A percentile compares a stretch with the other conserved stretches of the same genome.
Conservation (phyloP, 2,329 filamentous ascomycete genomes). For the Pseudogymnoascus sp. region DNA sequence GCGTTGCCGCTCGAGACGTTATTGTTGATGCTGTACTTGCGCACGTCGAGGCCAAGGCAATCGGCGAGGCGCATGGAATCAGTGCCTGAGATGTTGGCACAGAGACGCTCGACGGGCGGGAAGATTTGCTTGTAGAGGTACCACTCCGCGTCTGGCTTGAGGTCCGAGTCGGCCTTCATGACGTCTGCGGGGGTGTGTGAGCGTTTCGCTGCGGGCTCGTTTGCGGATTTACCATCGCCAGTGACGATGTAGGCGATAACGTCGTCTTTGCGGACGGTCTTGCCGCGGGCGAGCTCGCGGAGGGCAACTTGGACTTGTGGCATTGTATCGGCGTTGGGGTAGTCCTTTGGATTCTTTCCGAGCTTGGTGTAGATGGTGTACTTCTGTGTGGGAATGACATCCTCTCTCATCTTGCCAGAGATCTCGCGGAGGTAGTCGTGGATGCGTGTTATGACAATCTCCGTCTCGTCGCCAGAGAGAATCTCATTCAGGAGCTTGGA, state of each 20-base stretch:
- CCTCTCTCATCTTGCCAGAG: constrained; percentile 78
- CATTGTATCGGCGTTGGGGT: constrained; percentile 91
- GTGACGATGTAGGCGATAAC: constrained; percentile 96
- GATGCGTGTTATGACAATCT: constrained; percentile 79
- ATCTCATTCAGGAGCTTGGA: constrained; percentile 87
- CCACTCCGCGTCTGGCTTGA: constrained; percentile 91
- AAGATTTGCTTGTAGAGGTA: constrained; percentile 98
- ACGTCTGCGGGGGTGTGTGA: constrained; percentile 83
- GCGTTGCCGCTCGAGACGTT: constrained; percentile 42
- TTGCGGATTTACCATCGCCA: constrained; percentile 53
- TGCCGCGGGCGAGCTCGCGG: constrained; percentile 78
- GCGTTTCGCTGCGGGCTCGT: constrained; percentile 73
- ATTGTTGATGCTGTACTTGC: constrained; percentile 71
- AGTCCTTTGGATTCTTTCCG: constrained; percentile 86
- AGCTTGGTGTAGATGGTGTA: constrained; percentile 98
- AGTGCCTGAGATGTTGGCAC: constrained; percentile 89
- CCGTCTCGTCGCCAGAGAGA: constrained; percentile 85
- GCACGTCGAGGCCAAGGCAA: constrained; percentile 84
- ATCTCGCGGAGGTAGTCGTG: constrained; percentile 88
- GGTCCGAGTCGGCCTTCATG: constrained; percentile 63
- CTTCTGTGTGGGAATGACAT: constrained; percentile 67
- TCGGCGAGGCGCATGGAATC: constrained; percentile 85
- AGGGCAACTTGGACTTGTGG: constrained; percentile 94
- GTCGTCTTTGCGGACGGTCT: constrained; percentile 83
- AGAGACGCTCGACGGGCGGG: constrained; percentile 93